Evolutionary conservation across 306 rosid species (phyloP).

Genomic region (Vachellia pachyceras): DNA sequence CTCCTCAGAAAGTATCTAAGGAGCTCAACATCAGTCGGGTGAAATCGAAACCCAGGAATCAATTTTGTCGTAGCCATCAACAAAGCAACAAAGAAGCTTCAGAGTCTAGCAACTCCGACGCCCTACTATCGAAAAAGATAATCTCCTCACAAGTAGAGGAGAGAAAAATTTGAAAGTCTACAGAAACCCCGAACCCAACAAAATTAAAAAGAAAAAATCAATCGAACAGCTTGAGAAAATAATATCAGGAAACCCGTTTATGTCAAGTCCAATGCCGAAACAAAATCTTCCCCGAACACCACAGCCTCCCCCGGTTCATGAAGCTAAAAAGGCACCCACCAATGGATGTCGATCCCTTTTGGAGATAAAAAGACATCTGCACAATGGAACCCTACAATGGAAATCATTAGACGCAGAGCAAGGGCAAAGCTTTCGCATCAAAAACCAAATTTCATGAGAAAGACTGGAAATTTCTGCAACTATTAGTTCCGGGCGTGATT

Average conservation of each 20-base stretch:
- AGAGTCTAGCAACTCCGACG: constrained; percentile 30
- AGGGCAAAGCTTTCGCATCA: background rate
- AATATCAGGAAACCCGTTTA: background rate
- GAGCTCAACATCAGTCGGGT: constrained; percentile 86
- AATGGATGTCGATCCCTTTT: constrained; percentile 42
- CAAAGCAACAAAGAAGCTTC: constrained; percentile 30
- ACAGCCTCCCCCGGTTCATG: constrained; percentile 58
- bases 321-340: constrained; percentile 40
- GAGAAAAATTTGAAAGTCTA: background rate
- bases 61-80: constrained; percentile 40
- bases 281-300: constrained; percentile 47
- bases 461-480: background rate
- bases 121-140: constrained; percentile 10
- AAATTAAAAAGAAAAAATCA: background rate
- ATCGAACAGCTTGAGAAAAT: background rate
- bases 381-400: constrained; percentile 53
- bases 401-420: constrained; percentile 27
- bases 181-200: constrained; percentile 1
- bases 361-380: constrained; percentile 58
- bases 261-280: constrained; percentile 66
- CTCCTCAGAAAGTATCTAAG: constrained; percentile 66
- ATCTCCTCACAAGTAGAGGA: constrained; percentile 11
- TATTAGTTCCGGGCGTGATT: background rate
- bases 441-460: background rate
- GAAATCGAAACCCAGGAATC: constrained; percentile 87